Conservation (phyloP, 768 basidiomycete species). For the Hydnomerulius pinastri region DNA sequence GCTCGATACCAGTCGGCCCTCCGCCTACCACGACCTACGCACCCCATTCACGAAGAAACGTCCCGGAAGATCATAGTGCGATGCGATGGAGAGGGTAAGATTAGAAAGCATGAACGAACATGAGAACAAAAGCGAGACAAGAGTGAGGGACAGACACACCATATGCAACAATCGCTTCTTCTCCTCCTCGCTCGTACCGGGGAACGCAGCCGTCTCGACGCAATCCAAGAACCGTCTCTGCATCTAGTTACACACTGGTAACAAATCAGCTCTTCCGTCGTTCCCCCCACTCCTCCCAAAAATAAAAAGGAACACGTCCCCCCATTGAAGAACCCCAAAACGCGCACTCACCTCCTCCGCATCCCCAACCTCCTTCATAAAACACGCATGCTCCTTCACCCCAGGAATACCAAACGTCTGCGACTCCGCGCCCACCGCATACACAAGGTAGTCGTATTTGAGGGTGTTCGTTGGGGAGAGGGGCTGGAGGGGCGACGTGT, state of each 20-base stretch:
- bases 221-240: conserved; percentile 88
- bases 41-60: too few species aligned
- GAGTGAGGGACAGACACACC: conserved; percentile 40
- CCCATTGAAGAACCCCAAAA: not conserved
- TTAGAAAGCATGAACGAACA: not conserved
- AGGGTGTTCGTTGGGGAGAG: conserved; percentile 63
- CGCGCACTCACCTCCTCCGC: conserved; percentile 71
- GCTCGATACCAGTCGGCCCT: conserved; percentile 95
- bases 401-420: conserved; percentile 97
- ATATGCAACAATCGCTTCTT: conserved; percentile 91
- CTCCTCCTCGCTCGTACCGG: conserved; percentile 82
- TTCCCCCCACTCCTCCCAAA: not conserved
- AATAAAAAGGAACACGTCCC: too few species aligned
- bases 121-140: not conserved
- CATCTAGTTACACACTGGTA: conserved; percentile 47
- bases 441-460: conserved; percentile 94
- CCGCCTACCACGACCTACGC: conserved; percentile 92
- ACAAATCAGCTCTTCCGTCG: not conserved
- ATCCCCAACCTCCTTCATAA: conserved; percentile 97
- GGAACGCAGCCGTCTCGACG: conserved; percentile 93
- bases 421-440: conserved; percentile 92
- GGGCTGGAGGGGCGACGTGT: conserved; percentile 29
- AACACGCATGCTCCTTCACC: conserved; percentile 90
- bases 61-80: too few species aligned
- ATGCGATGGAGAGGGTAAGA: too few species aligned